Base-by-base conservation (phyloP, 208 protist species). In the Giardia duodenalis region DNA sequence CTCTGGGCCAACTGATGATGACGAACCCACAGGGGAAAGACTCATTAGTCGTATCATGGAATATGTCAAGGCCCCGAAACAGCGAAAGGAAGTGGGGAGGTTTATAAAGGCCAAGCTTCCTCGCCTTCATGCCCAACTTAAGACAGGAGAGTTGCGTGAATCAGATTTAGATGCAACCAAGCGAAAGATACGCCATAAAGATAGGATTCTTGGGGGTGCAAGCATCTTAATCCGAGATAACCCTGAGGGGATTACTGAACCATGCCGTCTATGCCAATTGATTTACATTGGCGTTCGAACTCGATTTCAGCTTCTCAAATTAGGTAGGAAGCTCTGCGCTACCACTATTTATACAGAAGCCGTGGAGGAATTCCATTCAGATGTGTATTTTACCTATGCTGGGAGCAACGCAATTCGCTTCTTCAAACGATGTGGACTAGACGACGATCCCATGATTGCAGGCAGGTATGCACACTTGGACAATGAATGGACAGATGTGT, bases 401-500 rank as follows among this genome's bases (percentile, higher is more conserved):
- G 57, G 57, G 30, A 76, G 57, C 30, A 76, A 76, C 57, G 57
- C 57, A 10, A 76, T 76, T 76, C 57, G 57, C 30, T 76, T 76
- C 57, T 76, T 76, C 30, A 76, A 30, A 30, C 30, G 30, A 39
- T 10, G 57, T 39, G 57, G 57, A 10, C 57, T 76, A 39, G 57
- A 76, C 30, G 57, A 76, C 30, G 57, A 76, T 30, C 57, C 57
- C 30, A 10, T 76, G 30, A 10, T 76, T 39, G 57, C 57, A 30
- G 57, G 57, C 30, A 76, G 57, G 57, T 76, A 76, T 30, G 57
- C 57, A 76, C 57, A 76, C 30, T 39, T 76, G 30, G 57, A 76
- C 30, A 76, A 76, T 46, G 4, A 89, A 46, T 89, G 86, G 86
- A 89, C 86, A 89, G 86, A 89, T 89, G 86, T 89, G 19, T 19